Conservation (phyloP, 768 basidiomycete genomes). For the Rhodotorula taiwanensis region DNA sequence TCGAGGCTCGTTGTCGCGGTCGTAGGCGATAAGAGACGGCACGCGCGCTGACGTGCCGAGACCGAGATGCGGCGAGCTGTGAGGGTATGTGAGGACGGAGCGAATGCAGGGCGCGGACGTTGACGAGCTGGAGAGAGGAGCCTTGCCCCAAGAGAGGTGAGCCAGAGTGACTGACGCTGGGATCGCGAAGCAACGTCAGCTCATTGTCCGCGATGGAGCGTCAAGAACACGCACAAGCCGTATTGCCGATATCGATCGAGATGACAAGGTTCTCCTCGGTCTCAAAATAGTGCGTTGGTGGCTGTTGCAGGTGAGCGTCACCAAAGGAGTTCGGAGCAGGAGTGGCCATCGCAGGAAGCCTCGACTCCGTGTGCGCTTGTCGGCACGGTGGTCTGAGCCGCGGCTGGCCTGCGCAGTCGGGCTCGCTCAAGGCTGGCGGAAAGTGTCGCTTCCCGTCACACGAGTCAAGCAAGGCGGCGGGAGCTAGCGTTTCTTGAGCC, state of each 20-base stretch:
- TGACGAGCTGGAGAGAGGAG: neutral
- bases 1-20: conserved; percentile 1
- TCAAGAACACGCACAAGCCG: conserved; percentile 4
- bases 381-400: no score
- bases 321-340: no score
- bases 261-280: conserved; percentile 5
- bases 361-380: no score
- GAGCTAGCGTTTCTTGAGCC: no score
- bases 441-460: no score
- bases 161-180: conserved; percentile 21
- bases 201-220: no score
- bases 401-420: no score
- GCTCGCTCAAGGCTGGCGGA: no score
- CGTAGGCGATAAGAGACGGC: conserved; percentile 16
- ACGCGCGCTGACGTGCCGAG: conserved; percentile 9
- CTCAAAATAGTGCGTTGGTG: conserved; percentile 1
- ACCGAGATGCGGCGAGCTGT: neutral
- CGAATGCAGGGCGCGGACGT: conserved; percentile 4
- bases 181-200: neutral
- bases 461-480: no score
- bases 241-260: conserved; percentile 18
- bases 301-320: no score
- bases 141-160: conserved; percentile 4
- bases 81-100: conserved; percentile 16
- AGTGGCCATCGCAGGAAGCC: no score